phyloP scores from a whole-genome alignment of 108 stramenopile genomes.

The Fistulifera pelliculosa region DNA sequence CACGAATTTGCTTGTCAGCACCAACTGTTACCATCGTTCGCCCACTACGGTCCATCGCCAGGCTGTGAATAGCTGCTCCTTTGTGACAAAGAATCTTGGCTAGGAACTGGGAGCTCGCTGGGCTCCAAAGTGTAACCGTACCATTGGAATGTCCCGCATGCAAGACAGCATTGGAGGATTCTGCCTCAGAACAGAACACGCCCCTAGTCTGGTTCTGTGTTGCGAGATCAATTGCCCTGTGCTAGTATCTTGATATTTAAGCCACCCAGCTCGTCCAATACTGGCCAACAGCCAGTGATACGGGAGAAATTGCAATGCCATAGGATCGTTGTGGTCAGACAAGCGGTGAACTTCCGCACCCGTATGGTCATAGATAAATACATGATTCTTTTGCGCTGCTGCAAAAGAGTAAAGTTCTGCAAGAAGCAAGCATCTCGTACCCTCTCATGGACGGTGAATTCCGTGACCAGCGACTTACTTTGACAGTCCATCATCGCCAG shows the following conservation, averaged over 20 bases:
- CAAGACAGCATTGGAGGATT: constrained; percentile 91
- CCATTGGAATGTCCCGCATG: constrained; percentile 95
- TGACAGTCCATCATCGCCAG: constrained; percentile 82
- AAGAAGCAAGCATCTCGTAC: constrained; percentile 88
- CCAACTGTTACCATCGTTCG: constrained; percentile 87
- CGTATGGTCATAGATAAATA: constrained; percentile 91
- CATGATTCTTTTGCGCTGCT: constrained; percentile 91
- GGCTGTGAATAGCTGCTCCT: constrained; percentile 63
- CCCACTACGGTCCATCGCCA: constrained; percentile 81
- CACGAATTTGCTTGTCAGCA: constrained; percentile 66
- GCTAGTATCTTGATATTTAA: constrained; percentile 93
- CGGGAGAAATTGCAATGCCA: constrained; percentile 87
- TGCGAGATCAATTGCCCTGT: constrained; percentile 86
- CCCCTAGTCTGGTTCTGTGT: constrained; percentile 69
- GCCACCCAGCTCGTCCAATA: constrained; percentile 73
- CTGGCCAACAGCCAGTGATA: constrained; percentile 94
- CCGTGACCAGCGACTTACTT: constrained; percentile 34
- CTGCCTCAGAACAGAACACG: constrained; percentile 73
- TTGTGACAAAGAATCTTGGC: constrained; percentile 89
- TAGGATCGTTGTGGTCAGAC: constrained; percentile 70
- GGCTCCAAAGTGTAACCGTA: constrained; percentile 94
- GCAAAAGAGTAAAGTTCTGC: constrained; percentile 92
- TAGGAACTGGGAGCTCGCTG: constrained; percentile 71
- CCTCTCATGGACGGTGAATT: constrained; percentile 76
- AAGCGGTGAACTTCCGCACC: constrained; percentile 94